These are phyloP conservation scores for Hypoxylon sp. DNA, from an alignment of 2,329 filamentous ascomycete species.

Conservation along the genomic window DNA sequence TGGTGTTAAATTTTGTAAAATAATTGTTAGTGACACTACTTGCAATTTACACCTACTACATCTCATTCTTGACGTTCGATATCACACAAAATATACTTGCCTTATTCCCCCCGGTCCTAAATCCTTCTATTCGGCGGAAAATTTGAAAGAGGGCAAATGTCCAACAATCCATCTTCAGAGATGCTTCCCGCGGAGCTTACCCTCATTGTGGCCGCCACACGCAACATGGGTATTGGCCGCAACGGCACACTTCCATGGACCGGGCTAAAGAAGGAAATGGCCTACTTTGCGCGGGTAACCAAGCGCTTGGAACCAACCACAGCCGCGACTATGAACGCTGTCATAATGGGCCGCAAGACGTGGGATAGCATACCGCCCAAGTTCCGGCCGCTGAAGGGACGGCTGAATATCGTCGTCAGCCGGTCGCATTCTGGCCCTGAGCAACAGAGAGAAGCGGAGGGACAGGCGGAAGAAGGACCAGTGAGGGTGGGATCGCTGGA, in stretches of 20 bases:
- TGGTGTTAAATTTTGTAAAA: constrained; percentile 20
- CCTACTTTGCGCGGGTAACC: constrained; percentile 92
- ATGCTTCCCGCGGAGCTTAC: constrained; percentile 72
- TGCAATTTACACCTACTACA: background rate
- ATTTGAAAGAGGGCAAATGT: constrained; percentile 29
- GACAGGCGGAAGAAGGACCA: constrained; percentile 58
- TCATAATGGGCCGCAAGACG: constrained; percentile 98
- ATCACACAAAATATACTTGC: no score
- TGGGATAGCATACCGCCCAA: constrained; percentile 88
- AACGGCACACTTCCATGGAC: constrained; percentile 88
- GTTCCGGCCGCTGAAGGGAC: constrained; percentile 82
- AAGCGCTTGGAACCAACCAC: constrained; percentile 64
- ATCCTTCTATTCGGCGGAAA: background rate
- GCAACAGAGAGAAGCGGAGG: constrained; percentile 18
- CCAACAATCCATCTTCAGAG: constrained; percentile 10
- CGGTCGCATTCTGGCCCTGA: constrained; percentile 58
- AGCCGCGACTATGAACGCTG: constrained; percentile 70
- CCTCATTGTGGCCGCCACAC: constrained; percentile 95
- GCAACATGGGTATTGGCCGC: constrained; percentile 87
- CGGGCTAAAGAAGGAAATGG: constrained; percentile 90
- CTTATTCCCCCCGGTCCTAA: no score
- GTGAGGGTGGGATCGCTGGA: constrained; percentile 72
- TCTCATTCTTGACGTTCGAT: background rate
- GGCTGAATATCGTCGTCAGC: constrained; percentile 86
- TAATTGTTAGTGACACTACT: constrained; percentile 23